A percentile compares a stretch with the other conserved stretches of the same genome.
These are phyloP conservation scores for Mimosa pudica DNA, from an alignment of 306 rosid genomes.

Conservation along the genomic window DNA sequence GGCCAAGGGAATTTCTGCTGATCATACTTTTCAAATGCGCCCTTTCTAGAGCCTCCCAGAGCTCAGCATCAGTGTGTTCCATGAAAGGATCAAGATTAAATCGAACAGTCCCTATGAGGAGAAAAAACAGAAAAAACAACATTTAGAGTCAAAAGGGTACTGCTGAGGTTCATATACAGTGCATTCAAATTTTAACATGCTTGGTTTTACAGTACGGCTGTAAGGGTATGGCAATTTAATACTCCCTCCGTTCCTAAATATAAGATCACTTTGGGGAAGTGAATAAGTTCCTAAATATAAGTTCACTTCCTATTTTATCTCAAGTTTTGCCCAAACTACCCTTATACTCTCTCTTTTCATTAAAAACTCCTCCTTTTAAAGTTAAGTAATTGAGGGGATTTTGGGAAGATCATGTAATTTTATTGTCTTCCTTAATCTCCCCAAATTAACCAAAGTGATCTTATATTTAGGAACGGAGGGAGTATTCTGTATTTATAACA, in stretches of 20 bases:
- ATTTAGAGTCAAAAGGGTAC: conserved; percentile 17
- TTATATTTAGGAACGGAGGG: no score
- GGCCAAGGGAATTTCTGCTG: conserved; percentile 70
- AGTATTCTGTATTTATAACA: background rate
- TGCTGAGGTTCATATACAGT: background rate
- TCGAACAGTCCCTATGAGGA: conserved; percentile 67
- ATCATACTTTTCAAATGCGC: conserved; percentile 78
- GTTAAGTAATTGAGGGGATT: no score
- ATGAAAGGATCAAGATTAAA: conserved; percentile 86
- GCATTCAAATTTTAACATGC: background rate
- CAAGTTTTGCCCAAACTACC: no score
- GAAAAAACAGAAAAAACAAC: background rate
- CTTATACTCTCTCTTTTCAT: no score
- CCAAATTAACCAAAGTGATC: no score
- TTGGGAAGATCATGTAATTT: no score
- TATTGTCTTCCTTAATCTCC: no score
- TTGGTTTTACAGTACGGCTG: background rate
- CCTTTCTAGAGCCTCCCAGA: conserved; percentile 90
- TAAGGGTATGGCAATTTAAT: conserved; percentile 12
- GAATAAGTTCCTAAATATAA: no score
- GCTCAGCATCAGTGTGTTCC: conserved; percentile 79
- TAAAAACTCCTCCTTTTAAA: no score
- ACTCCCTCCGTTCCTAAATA: background rate
- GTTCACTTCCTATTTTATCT: no score
- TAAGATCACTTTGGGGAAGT: no score